Percentiles rank a stretch among this genome's conserved stretches.
phyloP scores from a whole-genome alignment of 1,284 basidiomycete species.

The Leucocoprinus gongylophorus region DNA sequence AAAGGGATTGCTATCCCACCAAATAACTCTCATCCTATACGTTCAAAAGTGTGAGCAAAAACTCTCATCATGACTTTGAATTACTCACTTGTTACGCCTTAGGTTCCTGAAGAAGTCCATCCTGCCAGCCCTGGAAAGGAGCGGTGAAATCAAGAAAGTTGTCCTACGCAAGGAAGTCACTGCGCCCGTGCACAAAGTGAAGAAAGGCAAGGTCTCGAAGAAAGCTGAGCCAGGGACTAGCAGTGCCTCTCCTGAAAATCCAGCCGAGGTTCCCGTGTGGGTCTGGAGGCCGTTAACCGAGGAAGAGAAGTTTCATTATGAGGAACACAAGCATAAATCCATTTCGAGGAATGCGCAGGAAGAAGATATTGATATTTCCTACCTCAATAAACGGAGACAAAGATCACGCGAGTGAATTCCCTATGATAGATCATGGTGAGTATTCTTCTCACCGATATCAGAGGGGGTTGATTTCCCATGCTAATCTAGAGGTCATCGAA shows the following conservation, averaged over 20 bases:
- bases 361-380: conserved; percentile 51
- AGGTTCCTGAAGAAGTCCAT: conserved; percentile 48
- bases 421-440: neutral
- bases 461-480: neutral
- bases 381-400: conserved; percentile 49
- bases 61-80: neutral
- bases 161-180: conserved; percentile 25
- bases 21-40: conserved; percentile 39
- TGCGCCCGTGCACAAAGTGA: conserved; percentile 19
- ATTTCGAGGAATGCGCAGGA: conserved; percentile 49
- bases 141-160: conserved; percentile 36
- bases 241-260: conserved; percentile 14
- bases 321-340: conserved; percentile 12
- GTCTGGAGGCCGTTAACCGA: conserved; percentile 23
- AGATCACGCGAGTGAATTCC: conserved; percentile 32
- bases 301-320: neutral
- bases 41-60: conserved; percentile 40
- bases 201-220: conserved; percentile 21
- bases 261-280: conserved; percentile 19
- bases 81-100: neutral
- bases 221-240: conserved; percentile 12
- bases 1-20: conserved; percentile 23
- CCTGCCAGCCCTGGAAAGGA: conserved; percentile 22
- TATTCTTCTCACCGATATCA: neutral
- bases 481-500: no score